Evolutionary conservation across 805 yeast genomes (phyloP), one percentile per base, ranked within the genome.

Genomic region (Wickerhamiella azyma): DNA sequence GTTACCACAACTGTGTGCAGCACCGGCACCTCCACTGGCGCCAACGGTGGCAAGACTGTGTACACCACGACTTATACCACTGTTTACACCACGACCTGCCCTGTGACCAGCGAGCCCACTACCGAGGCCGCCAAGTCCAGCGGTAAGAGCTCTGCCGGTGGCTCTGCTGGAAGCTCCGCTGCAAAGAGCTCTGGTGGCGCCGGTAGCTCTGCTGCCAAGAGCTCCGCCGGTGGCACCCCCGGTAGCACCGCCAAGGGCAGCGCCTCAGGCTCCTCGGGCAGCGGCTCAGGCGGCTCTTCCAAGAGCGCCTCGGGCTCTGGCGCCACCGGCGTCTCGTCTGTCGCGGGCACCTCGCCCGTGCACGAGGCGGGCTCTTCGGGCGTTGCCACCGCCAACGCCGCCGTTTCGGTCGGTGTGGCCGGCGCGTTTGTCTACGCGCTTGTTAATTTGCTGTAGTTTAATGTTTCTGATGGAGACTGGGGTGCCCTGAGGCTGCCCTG

Each of bases 341-440:
- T 13, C 30, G 30, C 9, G 30, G 9, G 30, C 30, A 28, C 30
- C 30, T 5, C 5, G 11, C n/a, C 30, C 30, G 30, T 13, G 30
- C 11, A 13, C 57, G 54, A 71, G 67, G 50, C 57, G 63, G 58
- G 58, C 56, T 39, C 53, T 47, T 28, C 57, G 54, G 30, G 65
- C 64, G 49, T 53, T 59, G 18, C 43, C 17, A 38, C 36, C 1
- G 48, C 43, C 40, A 54, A 55, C 37, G 59, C 62, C 2, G 58
- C 60, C 8, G 76, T 79, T 3, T 73, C 65, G 51, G 52, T 47
- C 30, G 53, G 49, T 11, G 70, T 71, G 19, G 61, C 63, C 61
- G 81, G 92, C 1, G 68, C 78, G 24, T 79, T 84, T 24, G 94
- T 81, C 5, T 76, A 92, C 63, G 75, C 96, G 3, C 68, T 88